These are phyloP conservation scores for Choiromyces venosus DNA, from an alignment of 495 filamentous ascomycete species.

Conservation along the genomic window DNA sequence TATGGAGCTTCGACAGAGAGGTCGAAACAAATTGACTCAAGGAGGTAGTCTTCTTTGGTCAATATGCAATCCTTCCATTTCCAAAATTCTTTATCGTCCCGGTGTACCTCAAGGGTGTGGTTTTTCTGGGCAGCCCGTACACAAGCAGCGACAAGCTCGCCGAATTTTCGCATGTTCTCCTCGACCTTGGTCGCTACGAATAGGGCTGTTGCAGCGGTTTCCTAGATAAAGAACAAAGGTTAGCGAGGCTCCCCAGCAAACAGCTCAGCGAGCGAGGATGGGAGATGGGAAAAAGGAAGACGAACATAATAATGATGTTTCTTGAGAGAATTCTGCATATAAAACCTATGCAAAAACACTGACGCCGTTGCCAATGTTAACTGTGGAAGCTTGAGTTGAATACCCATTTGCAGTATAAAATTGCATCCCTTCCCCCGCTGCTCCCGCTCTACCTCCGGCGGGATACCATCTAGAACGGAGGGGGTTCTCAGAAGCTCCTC, in stretches of 20 bases:
- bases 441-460: conserved; percentile 65
- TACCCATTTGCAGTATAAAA: conserved; percentile 90
- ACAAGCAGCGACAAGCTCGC: conserved; percentile 84
- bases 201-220: conserved; percentile 78
- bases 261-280: conserved; percentile 8
- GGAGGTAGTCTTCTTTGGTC: conserved; percentile 79
- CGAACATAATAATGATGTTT: conserved; percentile 41
- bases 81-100: conserved; percentile 96
- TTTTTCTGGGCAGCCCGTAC: conserved; percentile 94
- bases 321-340: conserved; percentile 62
- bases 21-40: conserved; percentile 92
- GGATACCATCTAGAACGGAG: conserved; percentile 75
- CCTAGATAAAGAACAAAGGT: conserved; percentile 44
- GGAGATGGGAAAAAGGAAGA: conserved; percentile 7
- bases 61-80: conserved; percentile 90
- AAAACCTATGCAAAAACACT: conserved; percentile 90
- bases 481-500: conserved; percentile 77
- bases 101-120: conserved; percentile 71
- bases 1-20: conserved; percentile 81
- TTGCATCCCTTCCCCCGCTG: conserved; percentile 84
- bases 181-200: conserved; percentile 96
- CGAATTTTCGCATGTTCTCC: conserved; percentile 89
- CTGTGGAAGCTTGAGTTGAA: conserved; percentile 86
- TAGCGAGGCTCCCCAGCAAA: conserved; percentile 27
- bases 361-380: conserved; percentile 86